Evolutionary conservation across 768 basidiomycete genomes (phyloP), one percentile per base, ranked within the genome.

Genomic region (Macrolepiota dolichaula): DNA sequence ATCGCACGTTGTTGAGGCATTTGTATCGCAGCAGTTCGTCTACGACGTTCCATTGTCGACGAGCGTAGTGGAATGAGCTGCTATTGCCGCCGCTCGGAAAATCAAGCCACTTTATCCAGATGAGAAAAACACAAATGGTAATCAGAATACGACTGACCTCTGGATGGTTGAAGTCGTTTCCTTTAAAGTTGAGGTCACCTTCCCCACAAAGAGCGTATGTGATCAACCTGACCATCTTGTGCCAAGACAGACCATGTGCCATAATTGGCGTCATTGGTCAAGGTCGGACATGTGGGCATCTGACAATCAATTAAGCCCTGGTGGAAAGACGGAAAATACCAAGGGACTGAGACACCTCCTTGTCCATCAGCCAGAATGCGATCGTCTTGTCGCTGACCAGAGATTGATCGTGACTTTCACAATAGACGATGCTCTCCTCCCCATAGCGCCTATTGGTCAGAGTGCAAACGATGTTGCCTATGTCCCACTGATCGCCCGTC

Each of bases 311-410:
- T 47, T 9, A 58, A 51, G 37, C 27, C 7, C 25, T 19, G 52
- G 19, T 15, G n/a, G 13, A 24, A n/a, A 44, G n/a, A 49, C 2
- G 57, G 62, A 51, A 57, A 7, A 51, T 52, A n/a, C 27, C 5
- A 19, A n/a, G n/a, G n/a, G 22, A 79, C 86, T 67, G 80, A 95
- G 95, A 98, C 97, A 99, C 98, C 75, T 98, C 97, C 76, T 96
- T 96, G 75, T 99, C 97, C 97, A 99, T 99, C 61, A 98, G 75
- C 97, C 97, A 99, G 76, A 99, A 99, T 3, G 97, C 97, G 49
- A 99, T 69, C 2, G 96, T 98, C 79, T 99, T 99, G 78, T 99
- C 97, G 12, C 97, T 97, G 0, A 99, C 97, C 29, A 99, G 83
- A 13, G 97, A 96, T 72, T 99, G 97, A 74, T 98, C 96, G 65